These are phyloP conservation scores for Rhizophora apiculata DNA, from an alignment of 345 rosid genomes.

Conservation along the genomic window DNA sequence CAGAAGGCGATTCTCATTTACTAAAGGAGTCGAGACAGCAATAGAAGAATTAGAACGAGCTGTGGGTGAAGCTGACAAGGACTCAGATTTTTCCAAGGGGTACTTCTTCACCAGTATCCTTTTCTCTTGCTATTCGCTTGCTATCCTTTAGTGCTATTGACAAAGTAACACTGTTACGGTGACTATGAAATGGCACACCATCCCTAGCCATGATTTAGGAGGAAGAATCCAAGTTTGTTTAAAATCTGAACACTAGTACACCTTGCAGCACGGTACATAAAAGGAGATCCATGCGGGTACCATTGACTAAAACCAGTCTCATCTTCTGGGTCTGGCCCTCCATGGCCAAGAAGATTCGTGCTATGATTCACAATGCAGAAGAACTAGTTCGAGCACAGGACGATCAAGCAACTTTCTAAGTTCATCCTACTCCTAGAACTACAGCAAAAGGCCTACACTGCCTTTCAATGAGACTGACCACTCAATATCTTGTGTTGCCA, in stretches of 20 bases:
- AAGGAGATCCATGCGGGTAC: constrained; percentile 56
- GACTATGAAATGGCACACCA: neutral
- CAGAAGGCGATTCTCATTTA: constrained; percentile 66
- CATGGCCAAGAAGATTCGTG: constrained; percentile 63
- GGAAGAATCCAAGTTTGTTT: constrained; percentile 8
- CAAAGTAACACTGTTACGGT: neutral
- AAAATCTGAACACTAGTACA: constrained; percentile 20
- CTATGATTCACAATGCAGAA: constrained; percentile 69
- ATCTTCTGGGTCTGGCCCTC: constrained; percentile 57
- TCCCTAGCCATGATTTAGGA: neutral
- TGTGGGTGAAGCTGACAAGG: constrained; percentile 52
- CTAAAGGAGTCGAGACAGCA: constrained; percentile 61
- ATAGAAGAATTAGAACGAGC: constrained; percentile 67
- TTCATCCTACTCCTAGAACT: constrained; percentile 29
- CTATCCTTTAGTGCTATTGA: neutral
- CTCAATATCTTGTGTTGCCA: constrained; percentile 38
- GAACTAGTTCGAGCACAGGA: constrained; percentile 64
- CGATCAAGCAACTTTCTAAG: constrained; percentile 55
- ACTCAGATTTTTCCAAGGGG: constrained; percentile 75
- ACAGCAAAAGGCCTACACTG: constrained; percentile 28
- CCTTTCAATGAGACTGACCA: constrained; percentile 23
- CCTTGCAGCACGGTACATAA: constrained; percentile 59
- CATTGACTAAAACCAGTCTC: constrained; percentile 53
- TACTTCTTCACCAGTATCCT: constrained; percentile 18
- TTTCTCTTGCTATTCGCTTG: neutral